phyloP scores from a whole-genome alignment of 2,329 filamentous ascomycete species.

The Alternaria triticimaculans region DNA sequence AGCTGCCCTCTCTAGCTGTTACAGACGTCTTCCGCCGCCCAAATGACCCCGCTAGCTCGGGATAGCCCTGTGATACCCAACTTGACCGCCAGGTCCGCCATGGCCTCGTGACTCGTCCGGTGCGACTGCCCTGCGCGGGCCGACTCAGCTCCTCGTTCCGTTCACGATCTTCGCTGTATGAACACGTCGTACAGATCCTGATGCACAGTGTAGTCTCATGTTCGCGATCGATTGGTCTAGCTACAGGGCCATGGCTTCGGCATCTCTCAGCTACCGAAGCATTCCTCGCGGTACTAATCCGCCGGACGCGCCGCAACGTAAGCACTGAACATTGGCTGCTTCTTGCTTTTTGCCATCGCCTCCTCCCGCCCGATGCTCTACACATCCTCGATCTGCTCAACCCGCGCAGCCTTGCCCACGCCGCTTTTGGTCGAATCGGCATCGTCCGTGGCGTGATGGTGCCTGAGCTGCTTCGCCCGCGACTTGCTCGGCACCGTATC shows the following conservation, averaged over 20 bases:
- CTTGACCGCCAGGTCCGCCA: conserved; percentile 10
- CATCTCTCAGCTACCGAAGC: conserved; percentile 2
- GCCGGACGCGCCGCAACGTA: conserved; percentile 11
- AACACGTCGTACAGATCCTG: conserved; percentile 25
- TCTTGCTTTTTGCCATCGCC: conserved; percentile 14
- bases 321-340: conserved; percentile 5
- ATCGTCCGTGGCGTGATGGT: conserved; percentile 39
- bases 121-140: conserved; percentile 11
- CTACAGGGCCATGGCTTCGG: background rate
- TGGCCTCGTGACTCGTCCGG: conserved; percentile 21
- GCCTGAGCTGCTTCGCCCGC: conserved; percentile 47
- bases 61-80: conserved; percentile 22
- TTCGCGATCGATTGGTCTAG: background rate
- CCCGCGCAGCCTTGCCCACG: conserved; percentile 25
- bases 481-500: conserved; percentile 49
- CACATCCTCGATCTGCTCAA: conserved; percentile 40
- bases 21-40: conserved; percentile 11
- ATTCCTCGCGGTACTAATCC: conserved; percentile 2
- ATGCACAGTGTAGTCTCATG: background rate
- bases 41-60: conserved; percentile 15
- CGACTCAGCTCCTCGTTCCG: conserved; percentile 11
- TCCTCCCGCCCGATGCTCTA: conserved; percentile 12
- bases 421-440: conserved; percentile 32
- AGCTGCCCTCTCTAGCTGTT: conserved; percentile 6
- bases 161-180: conserved; percentile 23